Evolutionary conservation across 352 stramenopile genomes (phyloP).

Genomic region (Aphanomyces astaci): DNA sequence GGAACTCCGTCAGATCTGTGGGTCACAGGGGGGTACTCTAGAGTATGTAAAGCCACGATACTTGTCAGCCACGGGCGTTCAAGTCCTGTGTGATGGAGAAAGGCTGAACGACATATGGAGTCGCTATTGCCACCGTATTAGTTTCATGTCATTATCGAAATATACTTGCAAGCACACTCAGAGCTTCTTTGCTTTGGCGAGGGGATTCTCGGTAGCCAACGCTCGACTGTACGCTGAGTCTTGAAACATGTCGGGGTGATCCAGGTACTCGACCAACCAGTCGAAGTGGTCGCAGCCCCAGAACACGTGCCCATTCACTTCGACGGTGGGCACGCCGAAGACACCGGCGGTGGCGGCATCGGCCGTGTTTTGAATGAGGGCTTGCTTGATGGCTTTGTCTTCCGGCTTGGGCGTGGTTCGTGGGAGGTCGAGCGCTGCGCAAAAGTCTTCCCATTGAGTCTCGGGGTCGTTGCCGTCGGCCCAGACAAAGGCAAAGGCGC

Average conservation of each 20-base stretch:
- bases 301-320: constrained; percentile 8
- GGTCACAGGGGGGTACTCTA: too few species aligned
- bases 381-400: constrained; percentile 15
- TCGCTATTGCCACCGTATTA: too few species aligned
- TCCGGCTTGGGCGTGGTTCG: constrained; percentile 1
- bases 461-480: constrained; percentile 13
- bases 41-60: too few species aligned
- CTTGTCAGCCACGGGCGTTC: too few species aligned
- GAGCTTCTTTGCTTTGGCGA: not conserved
- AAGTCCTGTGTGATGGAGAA: too few species aligned
- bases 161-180: too few species aligned
- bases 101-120: too few species aligned
- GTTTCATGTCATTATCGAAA: too few species aligned
- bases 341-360: constrained; percentile 7
- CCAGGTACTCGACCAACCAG: constrained; percentile 9
- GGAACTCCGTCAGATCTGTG: too few species aligned
- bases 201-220: constrained; percentile 13
- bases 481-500: constrained; percentile 19
- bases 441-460: constrained; percentile 9
- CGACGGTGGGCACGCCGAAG: constrained; percentile 14
- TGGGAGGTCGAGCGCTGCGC: constrained; percentile 4
- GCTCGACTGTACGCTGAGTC: not conserved
- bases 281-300: constrained; percentile 13
- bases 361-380: constrained; percentile 8
- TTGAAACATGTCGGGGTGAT: constrained; percentile 12